Evolutionary conservation across 2,329 filamentous ascomycete genomes (phyloP), one percentile per base, ranked within the genome.

Genomic region (Nigrospora osmanthi): DNA sequence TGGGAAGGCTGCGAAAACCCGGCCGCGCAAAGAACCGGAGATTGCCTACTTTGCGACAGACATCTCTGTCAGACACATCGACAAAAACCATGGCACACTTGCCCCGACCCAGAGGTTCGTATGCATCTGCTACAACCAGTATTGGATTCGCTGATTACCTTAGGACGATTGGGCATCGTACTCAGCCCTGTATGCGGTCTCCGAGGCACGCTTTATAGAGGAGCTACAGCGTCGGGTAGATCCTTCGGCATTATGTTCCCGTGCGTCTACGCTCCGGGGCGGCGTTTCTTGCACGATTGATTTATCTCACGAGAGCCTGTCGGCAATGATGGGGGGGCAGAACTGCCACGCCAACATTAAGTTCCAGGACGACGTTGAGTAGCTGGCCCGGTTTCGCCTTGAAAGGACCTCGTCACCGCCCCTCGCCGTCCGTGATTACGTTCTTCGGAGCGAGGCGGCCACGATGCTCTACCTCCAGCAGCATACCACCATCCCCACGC

Each of bases 401-500:
- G 6, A 38, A 11, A 52, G 39, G 4, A 40, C 49, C 2, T 42
- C 42, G 6, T 53, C 54, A n/a, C 56, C 56, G 10, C 59, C 54
- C 14, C 15, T 33, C 0, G 45, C 50, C 32, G 45, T 49, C 12
- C 51, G 55, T 19, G 55, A 58, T 42, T 56, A 53, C 14, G 43
- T 61, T 17, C 42, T 61, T 3, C 51, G 34, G 7, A 59, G 56
- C 49, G 54, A 61, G 41, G 58, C 52, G 9, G 49, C 52, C 3
- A 57, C 58, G 4, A 49, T 60, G 49, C 13, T 40, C 6, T 60
- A 52, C 28, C 47, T 62, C 4, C 42, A 45, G 39, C 42, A 45
- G 3, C 47, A 54, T 17, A 58, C 52, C 10, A 16, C 30, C 6
- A 47, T 69, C n/a, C 64, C 63, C 11, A 55, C 54, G 10, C 64